phyloP scores from a whole-genome alignment of 441 rosid genomes.

The Pelargonium cotyledonis region DNA sequence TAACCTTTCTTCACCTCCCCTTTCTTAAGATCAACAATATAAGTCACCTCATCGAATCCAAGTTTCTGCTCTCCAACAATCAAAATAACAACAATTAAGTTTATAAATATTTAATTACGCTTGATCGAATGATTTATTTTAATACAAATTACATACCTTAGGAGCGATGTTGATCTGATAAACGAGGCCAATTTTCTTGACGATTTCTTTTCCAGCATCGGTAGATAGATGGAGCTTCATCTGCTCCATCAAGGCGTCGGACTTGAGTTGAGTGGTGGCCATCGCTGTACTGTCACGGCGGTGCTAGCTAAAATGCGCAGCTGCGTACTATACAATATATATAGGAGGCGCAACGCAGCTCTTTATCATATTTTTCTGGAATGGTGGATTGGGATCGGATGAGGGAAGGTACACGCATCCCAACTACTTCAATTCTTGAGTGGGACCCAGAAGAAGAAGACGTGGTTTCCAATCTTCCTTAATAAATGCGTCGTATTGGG shows the following conservation, averaged over 20 bases:
- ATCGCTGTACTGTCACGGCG: slow-evolving; percentile 11
- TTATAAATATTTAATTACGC: background rate
- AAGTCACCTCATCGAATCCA: slow-evolving; percentile 73
- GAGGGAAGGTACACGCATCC: slow-evolving; percentile 12
- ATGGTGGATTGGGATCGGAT: background rate
- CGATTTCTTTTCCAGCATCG: slow-evolving; percentile 56
- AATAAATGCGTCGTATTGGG: too few species aligned
- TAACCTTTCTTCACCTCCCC: slow-evolving; percentile 80
- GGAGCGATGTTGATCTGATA: slow-evolving; percentile 88
- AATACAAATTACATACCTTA: slow-evolving; percentile 31
- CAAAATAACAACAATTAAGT: background rate
- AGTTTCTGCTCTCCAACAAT: slow-evolving; percentile 50
- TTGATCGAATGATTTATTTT: too few species aligned
- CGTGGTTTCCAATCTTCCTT: too few species aligned
- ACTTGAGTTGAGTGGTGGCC: slow-evolving; percentile 46
- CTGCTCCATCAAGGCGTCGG: slow-evolving; percentile 57
- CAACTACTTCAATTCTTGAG: background rate
- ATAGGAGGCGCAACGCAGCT: background rate
- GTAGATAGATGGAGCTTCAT: slow-evolving; percentile 60
- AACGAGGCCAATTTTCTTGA: slow-evolving; percentile 65
- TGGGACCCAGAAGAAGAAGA: too few species aligned
- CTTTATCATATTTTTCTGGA: too few species aligned
- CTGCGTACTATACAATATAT: background rate
- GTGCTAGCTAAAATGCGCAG: slow-evolving; percentile 6
- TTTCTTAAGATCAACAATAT: slow-evolving; percentile 77